Evolutionary conservation across 768 basidiomycete genomes (phyloP), one percentile per base, ranked within the genome.

Genomic region (Rhizopogon vinicolor): DNA sequence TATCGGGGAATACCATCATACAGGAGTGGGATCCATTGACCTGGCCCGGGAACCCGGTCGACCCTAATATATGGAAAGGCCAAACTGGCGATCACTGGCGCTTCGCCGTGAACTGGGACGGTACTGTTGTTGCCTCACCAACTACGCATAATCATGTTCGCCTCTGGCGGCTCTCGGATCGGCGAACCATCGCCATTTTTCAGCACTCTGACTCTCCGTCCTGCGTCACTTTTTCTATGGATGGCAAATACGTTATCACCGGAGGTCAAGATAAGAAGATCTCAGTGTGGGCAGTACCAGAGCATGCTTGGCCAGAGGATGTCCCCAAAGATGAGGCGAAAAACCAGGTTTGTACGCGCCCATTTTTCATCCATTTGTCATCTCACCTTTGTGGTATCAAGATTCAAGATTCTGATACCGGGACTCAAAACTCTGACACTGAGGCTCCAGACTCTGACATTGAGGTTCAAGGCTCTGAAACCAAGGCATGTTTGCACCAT

Each of bases 111-210:
- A 22, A 44, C 13, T n/a, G 22, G 8, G 14, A 22, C 7, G 43
- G 43, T 22, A 44, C 19, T 3, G 12, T 44, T 7, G 13, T 44
- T 14, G 43, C 43, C 25, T 44, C 43, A 13, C 22, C 22, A 25
- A 25, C 43, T 44, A 25, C 22, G 7, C 22, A 44, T 3, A 44
- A 13, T 25, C 13, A 14, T 25, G 6, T 44, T 7, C 43, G 43
- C 43, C 43, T 44, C 22, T 41, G 69, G 69, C 59, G 69, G 12
- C 33, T 64, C 8, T 28, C 39, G 39, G 44, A 44, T 44, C 44
- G 28, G 28, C 16, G 28, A 44, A 44, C 28, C 28, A 29, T 44
- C 8, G 25, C 28, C 3, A 29, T 29, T 33, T 33, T 46, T 31
- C 31, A 46, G 18, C 45, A 46, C 18, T 46, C 29, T 19, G 45